Percentiles rank a stretch among this genome's conserved stretches.
Evolutionary conservation across 2,329 filamentous ascomycete genomes (phyloP).

Genomic region (Colletotrichum echinochloae): DNA sequence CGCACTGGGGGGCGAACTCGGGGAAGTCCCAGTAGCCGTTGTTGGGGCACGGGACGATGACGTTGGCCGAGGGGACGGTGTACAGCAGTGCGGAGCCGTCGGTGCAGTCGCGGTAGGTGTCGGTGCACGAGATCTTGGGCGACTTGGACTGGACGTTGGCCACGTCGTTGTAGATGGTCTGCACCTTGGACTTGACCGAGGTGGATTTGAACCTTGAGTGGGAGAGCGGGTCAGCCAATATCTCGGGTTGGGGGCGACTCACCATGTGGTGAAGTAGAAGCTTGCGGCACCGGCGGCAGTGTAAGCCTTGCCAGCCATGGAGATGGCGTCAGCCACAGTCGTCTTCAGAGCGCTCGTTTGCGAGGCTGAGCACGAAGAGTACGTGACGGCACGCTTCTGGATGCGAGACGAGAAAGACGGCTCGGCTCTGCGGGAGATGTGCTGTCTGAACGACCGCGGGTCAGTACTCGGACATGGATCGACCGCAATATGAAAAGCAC

Average conservation of each 20-base stretch:
- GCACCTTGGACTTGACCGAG: conserved; percentile 30
- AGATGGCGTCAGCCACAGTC: conserved; percentile 31
- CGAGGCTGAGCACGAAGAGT: conserved; percentile 33
- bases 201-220: conserved; percentile 31
- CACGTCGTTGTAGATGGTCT: conserved; percentile 34
- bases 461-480: background rate
- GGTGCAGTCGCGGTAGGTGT: conserved; percentile 32
- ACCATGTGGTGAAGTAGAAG: conserved; percentile 38
- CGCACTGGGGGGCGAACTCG: conserved; percentile 27
- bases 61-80: conserved; percentile 36
- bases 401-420: conserved; percentile 23
- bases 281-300: conserved; percentile 14
- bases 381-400: conserved; percentile 36
- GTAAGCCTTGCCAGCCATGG: conserved; percentile 35
- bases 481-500: background rate
- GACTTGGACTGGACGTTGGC: conserved; percentile 33
- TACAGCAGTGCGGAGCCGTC: conserved; percentile 37
- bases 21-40: conserved; percentile 40
- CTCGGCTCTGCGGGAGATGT: conserved; percentile 28
- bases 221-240: background rate
- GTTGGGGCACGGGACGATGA: conserved; percentile 39
- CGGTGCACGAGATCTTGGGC: conserved; percentile 36
- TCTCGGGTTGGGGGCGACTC: background rate
- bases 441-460: background rate
- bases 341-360: conserved; percentile 26